A percentile compares a stretch with the other conserved stretches of the same genome.
Evolutionary conservation across 495 filamentous ascomycete species (phyloP).

Genomic region (Penicillium ochrochloron): DNA sequence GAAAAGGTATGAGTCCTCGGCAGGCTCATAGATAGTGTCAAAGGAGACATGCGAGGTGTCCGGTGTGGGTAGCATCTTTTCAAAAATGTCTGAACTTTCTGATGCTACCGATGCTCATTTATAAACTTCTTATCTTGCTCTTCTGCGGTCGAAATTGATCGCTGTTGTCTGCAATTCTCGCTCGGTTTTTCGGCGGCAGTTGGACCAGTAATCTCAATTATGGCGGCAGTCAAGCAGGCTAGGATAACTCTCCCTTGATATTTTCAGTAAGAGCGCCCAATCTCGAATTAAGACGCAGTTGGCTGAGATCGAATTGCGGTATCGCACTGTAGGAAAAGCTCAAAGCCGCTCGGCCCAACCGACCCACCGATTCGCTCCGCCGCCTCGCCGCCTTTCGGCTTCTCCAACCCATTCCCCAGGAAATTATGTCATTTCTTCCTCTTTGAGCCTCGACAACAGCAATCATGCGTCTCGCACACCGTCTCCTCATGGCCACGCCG

Average conservation of each 20-base stretch:
- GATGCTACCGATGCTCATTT: not conserved
- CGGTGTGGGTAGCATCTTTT: conserved; percentile 84
- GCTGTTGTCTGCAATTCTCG: not conserved
- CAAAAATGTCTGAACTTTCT: not conserved
- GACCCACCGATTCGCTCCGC: conserved; percentile 24
- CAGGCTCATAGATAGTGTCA: conserved; percentile 85
- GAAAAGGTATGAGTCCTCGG: conserved; percentile 94
- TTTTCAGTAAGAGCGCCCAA: not conserved
- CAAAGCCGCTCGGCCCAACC: conserved; percentile 2
- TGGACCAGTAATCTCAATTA: not conserved
- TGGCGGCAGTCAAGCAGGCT: not conserved
- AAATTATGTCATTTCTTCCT: conserved; percentile 37
- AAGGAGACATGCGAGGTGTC: conserved; percentile 88
- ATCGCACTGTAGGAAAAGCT: conserved; percentile 5
- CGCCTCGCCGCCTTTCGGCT: conserved; percentile 33
- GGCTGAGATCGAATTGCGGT: not conserved
- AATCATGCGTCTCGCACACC: conserved; percentile 40
- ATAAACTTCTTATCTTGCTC: not conserved
- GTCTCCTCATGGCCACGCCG: conserved; percentile 52
- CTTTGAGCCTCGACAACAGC: conserved; percentile 8
- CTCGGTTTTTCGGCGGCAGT: not conserved
- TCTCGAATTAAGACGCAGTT: not conserved
- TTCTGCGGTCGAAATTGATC: not conserved
- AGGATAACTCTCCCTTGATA: not conserved
- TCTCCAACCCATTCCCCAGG: conserved; percentile 21